A percentile compares a stretch with the other conserved stretches of the same genome.
Conservation (phyloP, 768 basidiomycete species). For the Gloeophyllum trabeum region DNA sequence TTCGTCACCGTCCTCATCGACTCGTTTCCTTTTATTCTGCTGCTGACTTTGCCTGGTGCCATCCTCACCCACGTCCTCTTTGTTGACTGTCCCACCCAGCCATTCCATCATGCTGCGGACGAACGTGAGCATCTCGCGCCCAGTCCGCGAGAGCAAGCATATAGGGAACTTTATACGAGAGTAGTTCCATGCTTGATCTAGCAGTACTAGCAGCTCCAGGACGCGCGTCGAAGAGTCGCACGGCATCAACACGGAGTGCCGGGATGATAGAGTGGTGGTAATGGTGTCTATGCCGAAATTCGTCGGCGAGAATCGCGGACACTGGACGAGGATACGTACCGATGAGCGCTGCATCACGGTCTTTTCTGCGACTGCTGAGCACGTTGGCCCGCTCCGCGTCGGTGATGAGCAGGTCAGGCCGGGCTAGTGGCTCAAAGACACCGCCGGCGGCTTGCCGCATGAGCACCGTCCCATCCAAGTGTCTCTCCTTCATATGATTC, state of each 20-base stretch:
- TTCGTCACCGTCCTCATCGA: conserved; percentile 67
- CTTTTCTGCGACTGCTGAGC: conserved; percentile 79
- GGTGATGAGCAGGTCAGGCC: conserved; percentile 90
- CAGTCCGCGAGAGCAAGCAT: conserved; percentile 86
- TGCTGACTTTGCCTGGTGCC: conserved; percentile 33
- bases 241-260: conserved; percentile 79
- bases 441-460: conserved; percentile 65
- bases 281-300: conserved; percentile 56
- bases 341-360: conserved; percentile 81
- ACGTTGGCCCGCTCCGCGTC: conserved; percentile 80
- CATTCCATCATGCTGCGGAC: conserved; percentile 98
- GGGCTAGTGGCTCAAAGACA: conserved; percentile 74
- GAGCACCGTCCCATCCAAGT: conserved; percentile 88
- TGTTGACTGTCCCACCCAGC: conserved; percentile 92
- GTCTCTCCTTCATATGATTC: conserved; percentile 94
- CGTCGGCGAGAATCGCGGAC: neutral
- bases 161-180: conserved; percentile 78
- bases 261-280: conserved; percentile 71
- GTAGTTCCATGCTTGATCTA: conserved; percentile 97
- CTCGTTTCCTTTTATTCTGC: conserved; percentile 36
- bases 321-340: conserved; percentile 32
- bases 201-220: conserved; percentile 86
- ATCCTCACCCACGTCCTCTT: conserved; percentile 79
- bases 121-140: conserved; percentile 87
- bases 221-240: conserved; percentile 93